phyloP scores from a whole-genome alignment of 2,329 filamentous ascomycete genomes.

The Ophiostoma quercus region DNA sequence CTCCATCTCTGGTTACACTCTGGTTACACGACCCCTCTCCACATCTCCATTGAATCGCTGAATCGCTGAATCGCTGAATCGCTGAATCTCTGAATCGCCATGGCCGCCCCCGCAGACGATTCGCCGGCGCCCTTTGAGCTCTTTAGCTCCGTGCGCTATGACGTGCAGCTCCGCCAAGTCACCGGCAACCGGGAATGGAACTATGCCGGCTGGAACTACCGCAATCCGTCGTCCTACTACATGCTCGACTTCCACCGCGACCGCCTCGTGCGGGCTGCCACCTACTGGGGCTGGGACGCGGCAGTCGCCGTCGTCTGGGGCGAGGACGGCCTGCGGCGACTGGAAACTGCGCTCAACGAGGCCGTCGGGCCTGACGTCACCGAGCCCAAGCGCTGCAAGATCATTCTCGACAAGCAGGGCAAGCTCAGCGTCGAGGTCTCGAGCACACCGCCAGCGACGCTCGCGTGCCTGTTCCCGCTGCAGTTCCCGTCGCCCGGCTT shows the following conservation, averaged over 20 bases:
- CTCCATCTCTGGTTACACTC: background rate
- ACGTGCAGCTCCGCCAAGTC: constrained; percentile 50
- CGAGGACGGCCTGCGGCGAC: constrained; percentile 40
- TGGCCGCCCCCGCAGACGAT: constrained; percentile 32
- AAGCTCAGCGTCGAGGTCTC: constrained; percentile 41
- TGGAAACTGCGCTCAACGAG: constrained; percentile 36
- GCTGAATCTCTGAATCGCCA: background rate
- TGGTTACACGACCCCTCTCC: background rate
- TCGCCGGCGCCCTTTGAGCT: constrained; percentile 35
- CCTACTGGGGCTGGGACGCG: constrained; percentile 50
- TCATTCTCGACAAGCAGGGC: constrained; percentile 50
- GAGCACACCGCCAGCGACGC: constrained; percentile 37
- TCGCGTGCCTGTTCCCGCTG: constrained; percentile 54
- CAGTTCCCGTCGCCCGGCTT: constrained; percentile 45
- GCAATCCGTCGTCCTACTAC: constrained; percentile 60
- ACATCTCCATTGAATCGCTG: background rate
- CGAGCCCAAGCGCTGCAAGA: constrained; percentile 47
- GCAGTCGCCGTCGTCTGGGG: constrained; percentile 45
- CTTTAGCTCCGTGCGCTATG: constrained; percentile 69
- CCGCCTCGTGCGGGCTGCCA: constrained; percentile 63
- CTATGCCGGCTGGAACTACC: constrained; percentile 50
- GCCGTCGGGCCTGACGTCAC: constrained; percentile 13
- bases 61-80: background rate
- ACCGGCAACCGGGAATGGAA: constrained; percentile 36
- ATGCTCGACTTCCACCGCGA: constrained; percentile 75